Conservation (phyloP, 805 yeast genomes). For the Hanseniaspora meyeri region DNA sequence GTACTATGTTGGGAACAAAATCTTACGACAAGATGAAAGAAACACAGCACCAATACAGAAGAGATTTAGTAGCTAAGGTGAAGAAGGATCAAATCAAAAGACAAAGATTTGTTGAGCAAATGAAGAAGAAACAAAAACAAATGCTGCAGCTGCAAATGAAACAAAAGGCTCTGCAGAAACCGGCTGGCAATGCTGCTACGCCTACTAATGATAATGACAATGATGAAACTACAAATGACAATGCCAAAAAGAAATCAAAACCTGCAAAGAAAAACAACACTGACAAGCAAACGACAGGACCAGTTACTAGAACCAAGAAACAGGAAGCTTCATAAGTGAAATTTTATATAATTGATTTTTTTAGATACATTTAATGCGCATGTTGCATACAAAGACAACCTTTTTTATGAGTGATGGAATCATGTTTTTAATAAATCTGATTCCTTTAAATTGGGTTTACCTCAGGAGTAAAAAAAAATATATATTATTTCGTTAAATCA, state of each 20-base stretch:
- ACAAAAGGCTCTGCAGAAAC: background rate
- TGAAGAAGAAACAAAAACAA: slow-evolving; percentile 20
- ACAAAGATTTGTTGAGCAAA: slow-evolving; percentile 17
- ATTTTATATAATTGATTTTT: background rate
- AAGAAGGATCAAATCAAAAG: slow-evolving; percentile 26
- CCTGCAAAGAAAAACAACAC: background rate
- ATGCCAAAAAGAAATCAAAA: background rate
- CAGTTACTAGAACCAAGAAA: background rate
- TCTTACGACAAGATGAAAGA: slow-evolving; percentile 71
- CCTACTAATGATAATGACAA: background rate
- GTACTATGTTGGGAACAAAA: slow-evolving; percentile 78
- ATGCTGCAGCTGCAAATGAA: slow-evolving; percentile 16
- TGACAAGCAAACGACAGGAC: background rate
- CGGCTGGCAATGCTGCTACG: background rate
- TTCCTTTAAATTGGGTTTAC: too few species aligned
- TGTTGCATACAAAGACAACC: too few species aligned
- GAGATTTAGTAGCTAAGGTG: slow-evolving; percentile 35
- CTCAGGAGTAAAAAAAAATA: too few species aligned
- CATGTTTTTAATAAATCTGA: too few species aligned
- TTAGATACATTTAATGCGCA: background rate
- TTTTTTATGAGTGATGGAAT: background rate
- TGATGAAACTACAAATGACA: slow-evolving; percentile 5
- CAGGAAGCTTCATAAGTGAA: background rate
- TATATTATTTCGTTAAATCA: too few species aligned
- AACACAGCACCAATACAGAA: slow-evolving; percentile 54